Evolutionary conservation across 257 asterid species (phyloP), one percentile per base, ranked within the genome.

Genomic region (Capsicum pubescens): DNA sequence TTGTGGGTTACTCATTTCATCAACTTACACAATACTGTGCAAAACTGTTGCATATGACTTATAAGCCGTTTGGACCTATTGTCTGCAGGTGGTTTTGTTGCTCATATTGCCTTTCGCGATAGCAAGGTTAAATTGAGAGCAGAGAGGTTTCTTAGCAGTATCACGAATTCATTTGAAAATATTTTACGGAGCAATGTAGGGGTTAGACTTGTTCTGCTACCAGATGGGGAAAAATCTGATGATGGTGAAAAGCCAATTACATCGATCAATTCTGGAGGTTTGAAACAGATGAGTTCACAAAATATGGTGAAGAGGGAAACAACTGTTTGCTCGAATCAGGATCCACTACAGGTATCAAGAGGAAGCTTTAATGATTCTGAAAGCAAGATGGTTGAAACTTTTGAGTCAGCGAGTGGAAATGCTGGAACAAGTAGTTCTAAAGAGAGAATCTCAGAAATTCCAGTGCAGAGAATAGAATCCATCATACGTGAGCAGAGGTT

Each of bases 121-220:
- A 87, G 84, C 84, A 91, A 89, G 80, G 85, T 92, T 81, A 93
- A 93, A 92, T 86, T 92, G 89, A 86, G 98, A 91, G 98, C 97
- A 32, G 97, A 95, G 89, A 94, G 98, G 85, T 97, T 92, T 64
- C 91, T 91, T n/a, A 93, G 99, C 90, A 97, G 99, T 84, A 95
- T 97, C 91, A 92, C 97, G 0, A 93, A 95, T 87, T 91, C 97
- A 42, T 93, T 97, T 82, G 97, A 95, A 89, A 90, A 90, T 74
- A 94, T 93, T 82, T 87, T 97, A 83, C 91, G 89, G 77, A 90
- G 93, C 88, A 93, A 92, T 71, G 97, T 93, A 78, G 98, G 95
- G 91, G 94, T 93, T 56, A 92, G 89, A 89, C 89, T 97, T 61
- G 87, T 95, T 87, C 89, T 91, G 58, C 86, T 91, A 79, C 86